phyloP scores from a whole-genome alignment of 2,329 filamentous ascomycete species.

The Phialophora macrospora region DNA sequence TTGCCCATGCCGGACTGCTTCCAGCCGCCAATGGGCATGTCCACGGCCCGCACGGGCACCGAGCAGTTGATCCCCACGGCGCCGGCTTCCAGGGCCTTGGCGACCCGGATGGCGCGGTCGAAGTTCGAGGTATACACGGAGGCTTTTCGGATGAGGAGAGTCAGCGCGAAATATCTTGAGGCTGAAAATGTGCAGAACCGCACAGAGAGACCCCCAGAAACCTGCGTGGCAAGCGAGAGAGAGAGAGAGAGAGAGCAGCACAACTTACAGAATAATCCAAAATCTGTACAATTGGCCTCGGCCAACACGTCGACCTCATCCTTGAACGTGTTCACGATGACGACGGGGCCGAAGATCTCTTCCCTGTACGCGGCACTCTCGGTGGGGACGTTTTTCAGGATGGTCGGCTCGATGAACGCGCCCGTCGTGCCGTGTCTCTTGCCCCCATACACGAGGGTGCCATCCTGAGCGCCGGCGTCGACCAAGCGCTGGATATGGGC shows the following conservation, averaged over 20 bases:
- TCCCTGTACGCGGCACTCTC: slow-evolving; percentile 50
- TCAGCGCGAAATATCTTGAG: too few relatives aligned
- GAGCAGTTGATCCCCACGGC: slow-evolving; percentile 55
- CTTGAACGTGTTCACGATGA: slow-evolving; percentile 46
- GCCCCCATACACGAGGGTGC: slow-evolving; percentile 51
- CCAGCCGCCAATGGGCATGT: slow-evolving; percentile 51
- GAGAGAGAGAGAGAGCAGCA: neutral
- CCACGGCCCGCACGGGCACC: slow-evolving; percentile 46
- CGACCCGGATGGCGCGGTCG: slow-evolving; percentile 47
- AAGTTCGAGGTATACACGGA: slow-evolving; percentile 50
- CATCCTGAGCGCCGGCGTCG: slow-evolving; percentile 59
- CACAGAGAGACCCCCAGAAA: too few relatives aligned
- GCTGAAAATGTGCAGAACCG: too few relatives aligned
- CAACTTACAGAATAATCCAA: slow-evolving; percentile 47
- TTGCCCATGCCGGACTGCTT: slow-evolving; percentile 56
- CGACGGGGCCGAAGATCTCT: slow-evolving; percentile 51
- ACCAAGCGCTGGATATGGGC: slow-evolving; percentile 63
- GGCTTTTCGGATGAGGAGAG: slow-evolving; percentile 31
- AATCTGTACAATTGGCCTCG: slow-evolving; percentile 47
- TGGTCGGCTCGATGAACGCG: slow-evolving; percentile 21
- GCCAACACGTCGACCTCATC: slow-evolving; percentile 46
- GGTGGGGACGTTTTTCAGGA: slow-evolving; percentile 14
- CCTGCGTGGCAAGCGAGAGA: too few relatives aligned
- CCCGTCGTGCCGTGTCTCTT: slow-evolving; percentile 62
- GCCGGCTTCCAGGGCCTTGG: slow-evolving; percentile 48